These are phyloP conservation scores for Auriscalpium vulgare DNA, from an alignment of 768 basidiomycete genomes.

Conservation along the genomic window DNA sequence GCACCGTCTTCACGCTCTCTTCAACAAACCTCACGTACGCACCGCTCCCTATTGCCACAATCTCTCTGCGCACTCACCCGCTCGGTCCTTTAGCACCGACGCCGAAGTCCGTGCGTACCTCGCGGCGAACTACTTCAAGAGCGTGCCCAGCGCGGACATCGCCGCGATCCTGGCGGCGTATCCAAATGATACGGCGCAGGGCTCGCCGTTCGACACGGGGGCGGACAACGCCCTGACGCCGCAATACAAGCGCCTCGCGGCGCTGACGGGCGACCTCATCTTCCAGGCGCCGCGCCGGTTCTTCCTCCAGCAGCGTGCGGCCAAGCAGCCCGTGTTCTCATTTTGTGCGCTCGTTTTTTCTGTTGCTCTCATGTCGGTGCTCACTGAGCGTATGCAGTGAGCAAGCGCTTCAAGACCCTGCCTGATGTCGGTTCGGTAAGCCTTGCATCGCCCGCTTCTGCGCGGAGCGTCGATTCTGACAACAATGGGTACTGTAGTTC, in stretches of 20 bases:
- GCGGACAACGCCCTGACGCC: slow-evolving; percentile 1
- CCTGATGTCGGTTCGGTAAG: neutral
- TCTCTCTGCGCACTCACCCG: no score
- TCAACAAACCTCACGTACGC: neutral
- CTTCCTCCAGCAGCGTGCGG: slow-evolving; percentile 16
- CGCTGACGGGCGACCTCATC: slow-evolving; percentile 20
- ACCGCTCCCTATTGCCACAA: neutral
- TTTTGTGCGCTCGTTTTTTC: slow-evolving; percentile 9
- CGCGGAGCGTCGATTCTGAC: no score
- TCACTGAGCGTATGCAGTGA: slow-evolving; percentile 2
- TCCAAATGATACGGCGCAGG: neutral
- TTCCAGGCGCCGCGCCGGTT: slow-evolving; percentile 22
- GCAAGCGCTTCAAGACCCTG: slow-evolving; percentile 3
- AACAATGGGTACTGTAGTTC: neutral
- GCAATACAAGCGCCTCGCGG: slow-evolving; percentile 23
- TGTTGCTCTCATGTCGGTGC: no score
- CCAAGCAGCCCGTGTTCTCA: slow-evolving; percentile 15
- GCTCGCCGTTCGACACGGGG: slow-evolving; percentile 6
- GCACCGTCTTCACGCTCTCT: slow-evolving; percentile 2
- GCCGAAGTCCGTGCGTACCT: neutral
- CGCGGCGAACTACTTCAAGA: neutral
- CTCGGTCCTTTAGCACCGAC: neutral
- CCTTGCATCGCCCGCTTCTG: neutral
- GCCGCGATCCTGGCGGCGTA: neutral
- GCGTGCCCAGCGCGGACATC: neutral